phyloP scores from a whole-genome alignment of 73 alveolate genomes.

The Paramecium sexaurelia region DNA sequence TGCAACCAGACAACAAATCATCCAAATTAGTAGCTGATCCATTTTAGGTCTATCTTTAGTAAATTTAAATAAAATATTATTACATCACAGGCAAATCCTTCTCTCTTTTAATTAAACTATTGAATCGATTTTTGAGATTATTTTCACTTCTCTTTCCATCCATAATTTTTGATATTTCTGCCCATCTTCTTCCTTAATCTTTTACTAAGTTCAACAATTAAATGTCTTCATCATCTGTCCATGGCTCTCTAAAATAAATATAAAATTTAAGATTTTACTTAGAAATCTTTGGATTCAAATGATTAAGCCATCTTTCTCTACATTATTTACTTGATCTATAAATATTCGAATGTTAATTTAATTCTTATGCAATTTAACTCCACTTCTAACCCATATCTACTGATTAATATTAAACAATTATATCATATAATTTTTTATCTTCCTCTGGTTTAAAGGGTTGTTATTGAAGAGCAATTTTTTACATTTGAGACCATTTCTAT shows the following conservation, averaged over 20 bases:
- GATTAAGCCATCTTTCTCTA: slow-evolving; percentile 60
- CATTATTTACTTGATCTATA: slow-evolving; percentile 54
- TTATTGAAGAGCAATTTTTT: slow-evolving; percentile 7
- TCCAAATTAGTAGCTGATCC: slow-evolving; percentile 37
- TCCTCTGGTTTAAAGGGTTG: slow-evolving; percentile 16
- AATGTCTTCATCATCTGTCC: slow-evolving; percentile 36
- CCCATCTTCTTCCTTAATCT: slow-evolving; percentile 51
- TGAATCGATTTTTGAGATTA: slow-evolving; percentile 31
- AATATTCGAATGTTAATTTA: background rate
- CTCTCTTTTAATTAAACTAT: slow-evolving; percentile 50
- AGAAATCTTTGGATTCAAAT: slow-evolving; percentile 49
- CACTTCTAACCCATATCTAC: slow-evolving; percentile 48
- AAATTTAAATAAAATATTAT: background rate
- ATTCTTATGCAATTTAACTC: slow-evolving; percentile 1
- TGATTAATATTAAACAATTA: slow-evolving; percentile 5
- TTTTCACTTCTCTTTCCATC: slow-evolving; percentile 54
- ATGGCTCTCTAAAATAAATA: background rate
- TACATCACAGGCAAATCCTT: slow-evolving; percentile 33
- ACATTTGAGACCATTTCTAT: slow-evolving; percentile 23
- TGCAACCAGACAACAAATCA: slow-evolving; percentile 40
- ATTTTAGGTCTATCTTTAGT: background rate
- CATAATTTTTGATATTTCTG: slow-evolving; percentile 48
- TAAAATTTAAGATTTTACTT: background rate
- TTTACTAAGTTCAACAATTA: background rate
- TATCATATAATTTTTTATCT: slow-evolving; percentile 24